Conservation (phyloP, 441 rosid species). For the Brassica hybrid region DNA sequence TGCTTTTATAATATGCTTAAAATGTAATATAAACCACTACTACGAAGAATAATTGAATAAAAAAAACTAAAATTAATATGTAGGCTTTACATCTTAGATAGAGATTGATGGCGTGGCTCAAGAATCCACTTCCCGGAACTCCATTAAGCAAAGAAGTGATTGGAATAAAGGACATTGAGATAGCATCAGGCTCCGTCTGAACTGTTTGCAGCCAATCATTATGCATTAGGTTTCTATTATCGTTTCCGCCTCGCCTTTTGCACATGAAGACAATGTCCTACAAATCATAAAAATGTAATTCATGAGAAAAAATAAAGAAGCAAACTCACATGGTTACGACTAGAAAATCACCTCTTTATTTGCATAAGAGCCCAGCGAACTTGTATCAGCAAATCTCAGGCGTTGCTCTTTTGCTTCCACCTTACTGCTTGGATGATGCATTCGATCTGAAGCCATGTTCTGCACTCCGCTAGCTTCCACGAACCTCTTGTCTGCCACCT, state of each 20-base stretch:
- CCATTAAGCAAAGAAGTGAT: constrained; percentile 93
- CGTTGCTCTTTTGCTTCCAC: constrained; percentile 80
- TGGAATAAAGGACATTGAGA: constrained; percentile 92
- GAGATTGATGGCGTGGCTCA: constrained; percentile 96
- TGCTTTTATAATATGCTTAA: not conserved
- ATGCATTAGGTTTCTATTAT: constrained; percentile 62
- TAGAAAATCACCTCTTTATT: constrained; percentile 75
- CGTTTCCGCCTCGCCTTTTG: constrained; percentile 94
- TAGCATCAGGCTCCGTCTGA: constrained; percentile 87
- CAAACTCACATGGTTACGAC: constrained; percentile 4
- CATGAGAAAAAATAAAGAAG: constrained; percentile 22
- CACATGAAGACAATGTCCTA: constrained; percentile 75
- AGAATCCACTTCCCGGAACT: constrained; percentile 90
- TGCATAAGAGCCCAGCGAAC: constrained; percentile 82
- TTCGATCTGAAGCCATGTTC: constrained; percentile 56
- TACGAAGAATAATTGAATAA: not conserved
- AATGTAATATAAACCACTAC: constrained; percentile 7
- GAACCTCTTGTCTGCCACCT: constrained; percentile 93
- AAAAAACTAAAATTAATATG: constrained; percentile 5
- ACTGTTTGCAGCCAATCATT: constrained; percentile 91
- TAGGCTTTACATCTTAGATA: constrained; percentile 84
- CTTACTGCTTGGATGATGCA: constrained; percentile 57
- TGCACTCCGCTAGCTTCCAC: constrained; percentile 56
- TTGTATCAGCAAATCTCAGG: constrained; percentile 74
- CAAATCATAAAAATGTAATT: constrained; percentile 30